phyloP scores from a whole-genome alignment of 768 basidiomycete species.

The Pholiota molesta region DNA sequence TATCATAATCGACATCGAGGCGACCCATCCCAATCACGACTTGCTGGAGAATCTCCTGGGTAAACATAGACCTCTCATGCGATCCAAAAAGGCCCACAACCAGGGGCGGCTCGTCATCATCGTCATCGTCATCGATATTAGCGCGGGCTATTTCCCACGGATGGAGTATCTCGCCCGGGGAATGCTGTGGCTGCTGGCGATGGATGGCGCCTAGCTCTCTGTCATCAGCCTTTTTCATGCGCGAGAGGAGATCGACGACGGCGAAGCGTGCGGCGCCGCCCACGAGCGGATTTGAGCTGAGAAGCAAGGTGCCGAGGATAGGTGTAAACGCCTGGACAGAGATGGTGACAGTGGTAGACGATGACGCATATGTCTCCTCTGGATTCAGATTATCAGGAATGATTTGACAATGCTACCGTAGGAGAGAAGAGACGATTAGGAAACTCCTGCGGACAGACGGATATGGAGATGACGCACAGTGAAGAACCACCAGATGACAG shows the following conservation, averaged over 20 bases:
- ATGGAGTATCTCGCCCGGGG: constrained; percentile 18
- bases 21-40: constrained; percentile 90
- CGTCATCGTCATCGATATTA: constrained; percentile 27
- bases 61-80: constrained; percentile 65
- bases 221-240: constrained; percentile 67
- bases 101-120: constrained; percentile 36
- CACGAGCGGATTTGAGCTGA: constrained; percentile 76
- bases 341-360: constrained; percentile 49
- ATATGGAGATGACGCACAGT: constrained; percentile 41
- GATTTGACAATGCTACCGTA: constrained; percentile 64
- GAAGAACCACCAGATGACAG: constrained; percentile 94
- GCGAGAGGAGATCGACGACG: constrained; percentile 76
- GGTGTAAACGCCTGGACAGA: constrained; percentile 90
- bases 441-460: constrained; percentile 11
- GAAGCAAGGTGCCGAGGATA: constrained; percentile 84
- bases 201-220: constrained; percentile 30
- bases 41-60: constrained; percentile 81
- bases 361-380: constrained; percentile 36
- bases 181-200: constrained; percentile 14
- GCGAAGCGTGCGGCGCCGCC: constrained; percentile 73
- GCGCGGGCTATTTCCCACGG: constrained; percentile 23
- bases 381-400: constrained; percentile 49
- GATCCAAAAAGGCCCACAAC: constrained; percentile 51
- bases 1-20: constrained; percentile 47
- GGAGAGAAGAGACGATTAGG: neutral